Evolutionary conservation across 2,329 filamentous ascomycete species (phyloP).

Genomic region (Blastomyces gilchristii): DNA sequence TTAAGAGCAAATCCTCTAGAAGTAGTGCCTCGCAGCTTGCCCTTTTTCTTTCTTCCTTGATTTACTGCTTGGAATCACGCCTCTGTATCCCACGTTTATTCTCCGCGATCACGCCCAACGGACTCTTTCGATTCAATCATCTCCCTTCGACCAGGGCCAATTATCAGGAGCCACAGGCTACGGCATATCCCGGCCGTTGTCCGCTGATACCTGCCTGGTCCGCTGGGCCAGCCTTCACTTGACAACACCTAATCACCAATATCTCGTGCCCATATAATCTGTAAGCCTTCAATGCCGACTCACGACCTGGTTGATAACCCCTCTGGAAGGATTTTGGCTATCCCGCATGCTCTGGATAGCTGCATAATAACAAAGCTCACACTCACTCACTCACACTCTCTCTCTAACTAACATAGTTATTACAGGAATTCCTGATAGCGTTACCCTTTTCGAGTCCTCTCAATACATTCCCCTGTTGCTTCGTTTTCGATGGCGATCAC

Average conservation of each 20-base stretch:
- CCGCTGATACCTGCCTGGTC: neutral
- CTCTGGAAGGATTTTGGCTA: neutral
- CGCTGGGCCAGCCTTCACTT: neutral
- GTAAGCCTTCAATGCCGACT: neutral
- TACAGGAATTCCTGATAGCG: neutral
- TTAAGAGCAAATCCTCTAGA: neutral
- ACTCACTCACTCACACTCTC: no score
- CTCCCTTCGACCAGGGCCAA: neutral
- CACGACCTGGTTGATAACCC: neutral
- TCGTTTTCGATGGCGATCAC: slow-evolving; percentile 4
- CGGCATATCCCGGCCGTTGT: neutral
- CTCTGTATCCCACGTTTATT: neutral
- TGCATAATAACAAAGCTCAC: neutral
- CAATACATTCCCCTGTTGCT: neutral
- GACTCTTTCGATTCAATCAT: neutral
- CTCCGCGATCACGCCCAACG: neutral
- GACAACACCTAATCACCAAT: neutral
- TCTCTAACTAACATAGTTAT: neutral
- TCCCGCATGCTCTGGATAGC: slow-evolving; percentile 1
- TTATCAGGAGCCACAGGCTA: neutral
- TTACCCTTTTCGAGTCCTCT: neutral
- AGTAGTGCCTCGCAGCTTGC: neutral
- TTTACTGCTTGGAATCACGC: neutral
- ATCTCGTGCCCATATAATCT: neutral
- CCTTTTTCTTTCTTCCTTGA: neutral